Conservation (phyloP, 371 early-diverging fungal genomes). For the Actinomortierella ambigua region DNA sequence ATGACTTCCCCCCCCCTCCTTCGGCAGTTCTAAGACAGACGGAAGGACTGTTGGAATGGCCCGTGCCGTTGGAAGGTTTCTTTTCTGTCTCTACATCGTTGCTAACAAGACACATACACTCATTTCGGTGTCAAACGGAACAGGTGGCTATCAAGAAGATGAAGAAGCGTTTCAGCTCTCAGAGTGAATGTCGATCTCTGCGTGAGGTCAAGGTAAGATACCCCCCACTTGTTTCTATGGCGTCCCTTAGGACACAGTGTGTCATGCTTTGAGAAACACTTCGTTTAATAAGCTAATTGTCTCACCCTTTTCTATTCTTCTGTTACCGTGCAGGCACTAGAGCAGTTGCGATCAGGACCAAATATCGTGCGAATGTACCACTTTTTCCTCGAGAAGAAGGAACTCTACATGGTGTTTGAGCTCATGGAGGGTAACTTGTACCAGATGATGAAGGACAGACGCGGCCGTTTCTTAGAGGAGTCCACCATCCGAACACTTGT, state of each 20-base stretch:
- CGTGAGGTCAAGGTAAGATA: slow-evolving; percentile 71
- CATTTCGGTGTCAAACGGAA: not conserved
- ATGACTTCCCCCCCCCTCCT: not conserved
- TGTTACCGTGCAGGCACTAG: slow-evolving; percentile 57
- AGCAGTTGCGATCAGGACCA: slow-evolving; percentile 68
- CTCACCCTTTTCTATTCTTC: not conserved
- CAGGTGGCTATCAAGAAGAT: slow-evolving; percentile 95
- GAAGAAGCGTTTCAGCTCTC: slow-evolving; percentile 85
- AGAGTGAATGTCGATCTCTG: slow-evolving; percentile 78
- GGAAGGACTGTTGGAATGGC: not conserved
- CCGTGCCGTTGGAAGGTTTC: not conserved
- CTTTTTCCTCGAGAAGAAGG: slow-evolving; percentile 80
- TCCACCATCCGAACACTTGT: slow-evolving; percentile 63
- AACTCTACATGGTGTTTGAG: slow-evolving; percentile 91
- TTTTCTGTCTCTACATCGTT: slow-evolving; percentile 2
- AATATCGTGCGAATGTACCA: slow-evolving; percentile 87
- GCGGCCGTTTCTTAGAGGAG: slow-evolving; percentile 62
- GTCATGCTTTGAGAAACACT: not conserved
- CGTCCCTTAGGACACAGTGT: not conserved
- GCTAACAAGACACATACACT: not conserved
- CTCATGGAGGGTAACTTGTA: slow-evolving; percentile 94
- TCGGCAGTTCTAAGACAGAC: not conserved
- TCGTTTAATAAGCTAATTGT: not conserved
- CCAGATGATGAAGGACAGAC: slow-evolving; percentile 77
- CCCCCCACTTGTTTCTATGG: not conserved